phyloP scores from a whole-genome alignment of 495 filamentous ascomycete genomes.

The Xylaria intraflava region DNA sequence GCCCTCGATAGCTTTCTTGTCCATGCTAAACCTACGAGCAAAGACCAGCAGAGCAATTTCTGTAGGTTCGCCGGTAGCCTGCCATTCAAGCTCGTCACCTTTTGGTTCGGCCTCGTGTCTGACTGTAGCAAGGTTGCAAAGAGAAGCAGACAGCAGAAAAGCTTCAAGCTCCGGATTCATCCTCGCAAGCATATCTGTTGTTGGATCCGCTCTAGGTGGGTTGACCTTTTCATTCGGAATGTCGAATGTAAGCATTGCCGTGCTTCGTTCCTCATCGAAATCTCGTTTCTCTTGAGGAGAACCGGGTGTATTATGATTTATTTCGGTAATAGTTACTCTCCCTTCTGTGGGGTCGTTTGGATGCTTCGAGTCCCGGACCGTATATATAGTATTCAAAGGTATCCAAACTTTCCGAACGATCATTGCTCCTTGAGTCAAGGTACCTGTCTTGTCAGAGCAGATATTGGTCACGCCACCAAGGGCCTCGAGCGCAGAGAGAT shows the following conservation, averaged over 20 bases:
- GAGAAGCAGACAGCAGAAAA: slow-evolving; percentile 63
- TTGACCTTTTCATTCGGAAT: slow-evolving; percentile 42
- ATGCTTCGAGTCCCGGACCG: slow-evolving; percentile 52
- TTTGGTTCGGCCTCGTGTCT: slow-evolving; percentile 43
- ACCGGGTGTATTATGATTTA: slow-evolving; percentile 4
- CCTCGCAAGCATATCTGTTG: slow-evolving; percentile 25
- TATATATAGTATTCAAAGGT: slow-evolving; percentile 51
- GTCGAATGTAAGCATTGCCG: slow-evolving; percentile 49
- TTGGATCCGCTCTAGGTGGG: slow-evolving; percentile 14
- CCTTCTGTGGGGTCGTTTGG: slow-evolving; percentile 55
- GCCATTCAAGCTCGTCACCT: slow-evolving; percentile 44
- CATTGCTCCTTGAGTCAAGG: slow-evolving; percentile 71
- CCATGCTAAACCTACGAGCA: slow-evolving; percentile 59
- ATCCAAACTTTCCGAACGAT: slow-evolving; percentile 78
- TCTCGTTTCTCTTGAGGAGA: slow-evolving; percentile 32
- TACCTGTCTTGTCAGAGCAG: slow-evolving; percentile 85
- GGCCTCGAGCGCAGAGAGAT: slow-evolving; percentile 69
- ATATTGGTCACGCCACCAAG: slow-evolving; percentile 83
- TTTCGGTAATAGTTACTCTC: slow-evolving; percentile 36
- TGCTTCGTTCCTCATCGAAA: slow-evolving; percentile 46
- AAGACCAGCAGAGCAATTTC: slow-evolving; percentile 81
- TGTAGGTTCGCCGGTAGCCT: slow-evolving; percentile 73
- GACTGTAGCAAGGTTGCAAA: slow-evolving; percentile 73
- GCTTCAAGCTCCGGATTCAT: slow-evolving; percentile 48
- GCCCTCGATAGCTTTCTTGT: slow-evolving; percentile 45